These are phyloP conservation scores for Mucor irregularis DNA, from an alignment of 371 early-diverging fungal genomes.

Conservation along the genomic window DNA sequence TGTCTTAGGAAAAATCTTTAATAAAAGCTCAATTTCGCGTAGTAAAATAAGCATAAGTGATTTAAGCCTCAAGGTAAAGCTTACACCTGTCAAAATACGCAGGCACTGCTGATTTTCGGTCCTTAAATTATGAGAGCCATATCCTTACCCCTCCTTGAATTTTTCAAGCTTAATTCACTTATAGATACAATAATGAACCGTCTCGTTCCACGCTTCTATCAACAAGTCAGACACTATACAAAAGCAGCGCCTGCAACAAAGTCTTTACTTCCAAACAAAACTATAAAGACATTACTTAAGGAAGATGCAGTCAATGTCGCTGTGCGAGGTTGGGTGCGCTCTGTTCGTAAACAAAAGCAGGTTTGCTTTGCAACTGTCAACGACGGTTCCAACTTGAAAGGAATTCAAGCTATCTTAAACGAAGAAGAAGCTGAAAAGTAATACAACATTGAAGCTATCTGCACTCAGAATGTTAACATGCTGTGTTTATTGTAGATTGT, in stretches of 20 bases:
- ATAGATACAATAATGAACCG: conserved; percentile 4
- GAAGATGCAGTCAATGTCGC: conserved; percentile 18
- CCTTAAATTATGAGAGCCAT: too few relatives aligned
- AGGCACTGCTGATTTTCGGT: too few relatives aligned
- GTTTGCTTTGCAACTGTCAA: conserved; percentile 74
- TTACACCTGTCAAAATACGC: too few relatives aligned
- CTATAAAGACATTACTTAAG: conserved; percentile 17
- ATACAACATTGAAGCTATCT: too few relatives aligned
- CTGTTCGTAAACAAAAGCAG: conserved; percentile 80
- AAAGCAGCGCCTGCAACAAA: conserved; percentile 1
- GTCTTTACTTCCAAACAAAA: conserved; percentile 20
- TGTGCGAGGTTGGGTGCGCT: conserved; percentile 84
- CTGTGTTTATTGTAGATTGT: conserved; percentile 46
- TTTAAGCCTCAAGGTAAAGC: too few relatives aligned
- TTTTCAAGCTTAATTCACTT: too few relatives aligned
- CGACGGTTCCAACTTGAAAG: conserved; percentile 74
- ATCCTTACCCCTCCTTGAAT: too few relatives aligned
- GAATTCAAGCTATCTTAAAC: conserved; percentile 74
- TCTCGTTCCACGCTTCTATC: neutral
- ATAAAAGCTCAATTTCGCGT: too few relatives aligned
- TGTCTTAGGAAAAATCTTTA: too few relatives aligned
- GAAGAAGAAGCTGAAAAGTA: conserved; percentile 56
- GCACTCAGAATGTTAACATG: too few relatives aligned
- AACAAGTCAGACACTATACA: conserved; percentile 4
- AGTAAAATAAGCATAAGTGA: too few relatives aligned